Evolutionary conservation across 2,329 filamentous ascomycete species (phyloP), one percentile per base, ranked within the genome.

Genomic region (Arthrinium phaeospermum): DNA sequence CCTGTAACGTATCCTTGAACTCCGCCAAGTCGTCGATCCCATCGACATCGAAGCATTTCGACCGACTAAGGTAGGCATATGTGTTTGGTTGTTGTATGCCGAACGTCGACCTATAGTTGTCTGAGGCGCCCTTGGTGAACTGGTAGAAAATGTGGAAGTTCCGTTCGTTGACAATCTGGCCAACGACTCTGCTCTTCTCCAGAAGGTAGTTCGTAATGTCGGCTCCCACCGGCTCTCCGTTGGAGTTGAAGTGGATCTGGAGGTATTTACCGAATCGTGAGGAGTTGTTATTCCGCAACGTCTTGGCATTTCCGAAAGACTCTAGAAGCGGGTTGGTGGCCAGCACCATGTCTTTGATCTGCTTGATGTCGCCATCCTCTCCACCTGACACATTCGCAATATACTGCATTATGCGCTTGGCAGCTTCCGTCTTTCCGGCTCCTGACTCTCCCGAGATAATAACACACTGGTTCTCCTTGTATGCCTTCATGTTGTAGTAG

Each of bases 61-160:
- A 98, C 76, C 91, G 91, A 83, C 94, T 98, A 22, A 95, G 98
- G 82, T 99, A 99, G 34, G 94, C 85, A 82, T 99, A 99, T 46
- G 95, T 94, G 79, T 97, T 93, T 34, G 96, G 96, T 77, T 93
- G 92, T 81, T 98, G 96, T 27, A 99, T 87, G 69, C 96, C 96
- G 80, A 94, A 98, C n/a, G 87, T 91, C 79, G 96, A 91, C 81
- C 94, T 89, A 83, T 98, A 97, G 73, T 92, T 90, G 76, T 92
- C 88, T n/a, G 95, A 93, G 13, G 96, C 96, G 4, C 94, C 95
- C 84, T 98, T 99, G 67, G 96, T 94, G 83, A 98, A 98, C 83
- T 99, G 96, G 84, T 99, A 99, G 83, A 99, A 99, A 79, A 99
- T 98, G 84, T 99, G 96, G 83, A 99, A 99, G 84, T 98, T 98